These are phyloP conservation scores for Leccinum subgranulosum DNA, from an alignment of 768 basidiomycete genomes.

Conservation along the genomic window DNA sequence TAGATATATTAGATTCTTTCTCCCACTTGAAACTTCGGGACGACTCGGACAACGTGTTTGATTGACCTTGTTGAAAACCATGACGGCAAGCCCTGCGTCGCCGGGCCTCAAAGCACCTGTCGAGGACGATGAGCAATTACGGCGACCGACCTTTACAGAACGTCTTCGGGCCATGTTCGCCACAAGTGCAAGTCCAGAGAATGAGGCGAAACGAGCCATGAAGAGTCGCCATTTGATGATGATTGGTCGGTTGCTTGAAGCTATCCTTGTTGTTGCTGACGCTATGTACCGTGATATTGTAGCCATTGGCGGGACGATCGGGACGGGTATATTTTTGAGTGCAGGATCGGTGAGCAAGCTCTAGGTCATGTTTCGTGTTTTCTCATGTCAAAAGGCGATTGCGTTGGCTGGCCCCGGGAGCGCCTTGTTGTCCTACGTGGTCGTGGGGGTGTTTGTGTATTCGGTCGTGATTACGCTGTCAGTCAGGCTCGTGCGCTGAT, in stretches of 20 bases:
- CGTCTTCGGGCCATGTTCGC: conserved; percentile 4
- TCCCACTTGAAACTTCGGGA: background rate
- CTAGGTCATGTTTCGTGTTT: background rate
- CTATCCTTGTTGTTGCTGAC: background rate
- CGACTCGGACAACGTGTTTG: background rate
- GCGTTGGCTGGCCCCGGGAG: conserved; percentile 58
- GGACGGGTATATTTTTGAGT: conserved; percentile 61
- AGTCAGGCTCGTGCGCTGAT: conserved; percentile 12
- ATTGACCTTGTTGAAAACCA: background rate
- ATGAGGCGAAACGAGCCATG: conserved; percentile 39
- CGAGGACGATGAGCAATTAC: background rate
- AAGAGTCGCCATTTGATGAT: conserved; percentile 41
- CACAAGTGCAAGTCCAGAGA: conserved; percentile 6
- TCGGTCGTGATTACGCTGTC: conserved; percentile 59
- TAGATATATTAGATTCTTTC: conserved; percentile 14
- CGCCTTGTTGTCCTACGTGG: conserved; percentile 56
- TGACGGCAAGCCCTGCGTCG: background rate
- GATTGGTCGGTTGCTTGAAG: conserved; percentile 31
- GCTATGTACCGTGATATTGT: background rate
- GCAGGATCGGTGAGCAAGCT: conserved; percentile 45
- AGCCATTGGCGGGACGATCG: conserved; percentile 58
- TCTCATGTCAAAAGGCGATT: conserved; percentile 38
- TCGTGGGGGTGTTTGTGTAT: conserved; percentile 59
- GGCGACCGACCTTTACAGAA: background rate
- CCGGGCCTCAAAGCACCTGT: background rate